phyloP scores from a whole-genome alignment of 108 stramenopile genomes.

The Nitzschia sp. region DNA sequence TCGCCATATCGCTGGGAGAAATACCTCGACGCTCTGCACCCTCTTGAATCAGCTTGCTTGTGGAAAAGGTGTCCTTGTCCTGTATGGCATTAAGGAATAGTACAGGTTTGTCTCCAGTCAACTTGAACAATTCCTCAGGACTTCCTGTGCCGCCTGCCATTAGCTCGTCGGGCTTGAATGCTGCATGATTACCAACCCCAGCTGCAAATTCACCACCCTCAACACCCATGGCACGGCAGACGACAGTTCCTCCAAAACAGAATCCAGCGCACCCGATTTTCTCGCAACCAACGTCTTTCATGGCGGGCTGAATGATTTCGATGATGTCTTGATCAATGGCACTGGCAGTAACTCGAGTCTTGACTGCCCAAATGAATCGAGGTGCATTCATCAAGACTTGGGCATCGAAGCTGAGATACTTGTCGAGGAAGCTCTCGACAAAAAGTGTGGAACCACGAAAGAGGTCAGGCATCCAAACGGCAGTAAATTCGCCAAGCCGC shows the following conservation, averaged over 20 bases:
- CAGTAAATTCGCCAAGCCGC: not conserved
- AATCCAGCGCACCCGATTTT: not conserved
- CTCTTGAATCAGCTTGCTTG: not conserved
- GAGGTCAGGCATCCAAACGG: not conserved
- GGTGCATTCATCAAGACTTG: not conserved
- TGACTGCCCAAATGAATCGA: not conserved
- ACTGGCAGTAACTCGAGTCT: not conserved
- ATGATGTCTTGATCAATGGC: not conserved
- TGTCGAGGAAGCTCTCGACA: not conserved
- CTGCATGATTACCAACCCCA: not conserved
- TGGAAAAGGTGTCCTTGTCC: not conserved
- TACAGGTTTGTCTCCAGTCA: not conserved
- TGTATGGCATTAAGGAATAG: not conserved
- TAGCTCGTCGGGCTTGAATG: not conserved
- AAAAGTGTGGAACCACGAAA: not conserved
- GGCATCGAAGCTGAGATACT: not conserved
- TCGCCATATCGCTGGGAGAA: not conserved
- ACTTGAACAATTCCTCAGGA: not conserved
- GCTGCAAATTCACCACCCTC: not conserved
- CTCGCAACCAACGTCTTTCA: not conserved
- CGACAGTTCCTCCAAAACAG: not conserved
- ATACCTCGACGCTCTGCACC: not conserved
- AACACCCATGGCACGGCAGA: not conserved
- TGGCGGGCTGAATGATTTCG: not conserved
- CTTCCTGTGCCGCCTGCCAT: not conserved